Conservation (phyloP, 805 yeast species). For the Pichia insulana region DNA sequence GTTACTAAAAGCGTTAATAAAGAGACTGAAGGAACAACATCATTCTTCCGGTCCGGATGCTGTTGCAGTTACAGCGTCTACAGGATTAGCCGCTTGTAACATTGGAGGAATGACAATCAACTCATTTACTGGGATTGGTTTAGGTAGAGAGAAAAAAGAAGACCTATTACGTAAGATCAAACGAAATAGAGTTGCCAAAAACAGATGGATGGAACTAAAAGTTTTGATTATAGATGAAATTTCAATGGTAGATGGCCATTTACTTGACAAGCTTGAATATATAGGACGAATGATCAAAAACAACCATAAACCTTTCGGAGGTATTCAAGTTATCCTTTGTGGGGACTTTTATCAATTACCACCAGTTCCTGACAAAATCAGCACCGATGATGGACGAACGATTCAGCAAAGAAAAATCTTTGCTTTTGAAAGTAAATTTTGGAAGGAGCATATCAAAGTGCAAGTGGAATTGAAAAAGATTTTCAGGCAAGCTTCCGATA, state of each 20-base stretch:
- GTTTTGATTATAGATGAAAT: constrained; percentile 72
- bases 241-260: constrained; percentile 68
- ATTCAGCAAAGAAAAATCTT: constrained; percentile 25
- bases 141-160: constrained; percentile 48
- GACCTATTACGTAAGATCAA: constrained; percentile 43
- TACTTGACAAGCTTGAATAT: constrained; percentile 54
- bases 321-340: constrained; percentile 65
- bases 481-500: constrained; percentile 71
- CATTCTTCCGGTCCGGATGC: constrained; percentile 27
- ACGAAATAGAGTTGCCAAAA: constrained; percentile 38
- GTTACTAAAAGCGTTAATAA: constrained; percentile 56
- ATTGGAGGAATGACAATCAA: constrained; percentile 74
- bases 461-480: constrained; percentile 57
- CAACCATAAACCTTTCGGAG: constrained; percentile 57
- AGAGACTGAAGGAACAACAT: constrained; percentile 38
- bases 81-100: constrained; percentile 78
- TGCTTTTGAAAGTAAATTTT: constrained; percentile 57
- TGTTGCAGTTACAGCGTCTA: constrained; percentile 79
- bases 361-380: constrained; percentile 42
- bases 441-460: constrained; percentile 49
- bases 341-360: constrained; percentile 83
- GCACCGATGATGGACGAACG: constrained; percentile 13
- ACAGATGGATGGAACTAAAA: constrained; percentile 46
- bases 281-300: constrained; percentile 47
- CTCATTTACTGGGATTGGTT: constrained; percentile 70